A percentile compares a stretch with the other conserved stretches of the same genome.
Evolutionary conservation across 1,284 basidiomycete genomes (phyloP).

Genomic region (Leccinum brunneo-olivaceum): DNA sequence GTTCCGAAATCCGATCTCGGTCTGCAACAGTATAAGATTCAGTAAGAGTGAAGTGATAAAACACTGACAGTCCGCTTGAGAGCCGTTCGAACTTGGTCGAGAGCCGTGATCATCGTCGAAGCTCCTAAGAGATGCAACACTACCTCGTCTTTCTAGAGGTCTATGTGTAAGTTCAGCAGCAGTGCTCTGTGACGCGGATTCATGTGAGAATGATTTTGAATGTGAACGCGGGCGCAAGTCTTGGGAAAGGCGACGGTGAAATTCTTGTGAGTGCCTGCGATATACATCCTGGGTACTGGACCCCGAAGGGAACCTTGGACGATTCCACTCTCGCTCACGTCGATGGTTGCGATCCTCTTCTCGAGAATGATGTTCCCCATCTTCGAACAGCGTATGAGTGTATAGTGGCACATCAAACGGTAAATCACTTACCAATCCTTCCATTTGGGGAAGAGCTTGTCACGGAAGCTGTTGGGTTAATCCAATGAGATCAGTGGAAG

Average conservation of each 20-base stretch:
- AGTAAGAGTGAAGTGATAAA: background rate
- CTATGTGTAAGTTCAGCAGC: slow-evolving; percentile 17
- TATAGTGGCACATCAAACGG: background rate
- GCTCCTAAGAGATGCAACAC: slow-evolving; percentile 32
- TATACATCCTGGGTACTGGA: slow-evolving; percentile 29
- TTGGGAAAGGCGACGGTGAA: slow-evolving; percentile 27
- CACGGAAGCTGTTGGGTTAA: slow-evolving; percentile 15
- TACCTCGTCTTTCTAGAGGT: slow-evolving; percentile 28
- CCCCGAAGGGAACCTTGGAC: slow-evolving; percentile 19
- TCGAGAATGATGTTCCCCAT: slow-evolving; percentile 12
- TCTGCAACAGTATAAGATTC: slow-evolving; percentile 27
- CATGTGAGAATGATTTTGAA: slow-evolving; percentile 21
- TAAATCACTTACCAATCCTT: slow-evolving; percentile 14
- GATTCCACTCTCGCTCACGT: slow-evolving; percentile 36
- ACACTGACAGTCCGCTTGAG: slow-evolving; percentile 42
- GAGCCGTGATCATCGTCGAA: slow-evolving; percentile 36
- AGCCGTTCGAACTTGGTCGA: slow-evolving; percentile 38
- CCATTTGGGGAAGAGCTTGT: slow-evolving; percentile 9
- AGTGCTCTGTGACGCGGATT: slow-evolving; percentile 18
- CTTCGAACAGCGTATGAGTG: slow-evolving; percentile 14
- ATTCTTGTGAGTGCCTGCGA: slow-evolving; percentile 22
- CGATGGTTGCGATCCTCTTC: slow-evolving; percentile 25
- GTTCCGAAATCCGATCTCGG: slow-evolving; percentile 37
- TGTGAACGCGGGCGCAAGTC: slow-evolving; percentile 23
- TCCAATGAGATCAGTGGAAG: slow-evolving; percentile 6